A percentile compares a stretch with the other conserved stretches of the same genome.
Conservation (phyloP, 345 rosid genomes). For the Citrus inodora region DNA sequence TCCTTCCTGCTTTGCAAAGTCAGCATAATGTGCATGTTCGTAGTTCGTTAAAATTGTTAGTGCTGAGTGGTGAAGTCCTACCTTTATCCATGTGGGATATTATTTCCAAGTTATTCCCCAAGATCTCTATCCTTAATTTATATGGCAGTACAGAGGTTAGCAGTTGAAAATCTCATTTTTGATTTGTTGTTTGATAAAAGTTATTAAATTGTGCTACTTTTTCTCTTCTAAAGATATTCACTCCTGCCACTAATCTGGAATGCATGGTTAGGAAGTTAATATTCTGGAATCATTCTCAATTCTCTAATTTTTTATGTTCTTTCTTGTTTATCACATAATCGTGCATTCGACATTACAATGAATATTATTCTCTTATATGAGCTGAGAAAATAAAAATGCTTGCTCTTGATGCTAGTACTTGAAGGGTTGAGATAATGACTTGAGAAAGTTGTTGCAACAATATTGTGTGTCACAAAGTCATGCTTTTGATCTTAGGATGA, state of each 20-base stretch:
- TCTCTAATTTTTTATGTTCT: background rate
- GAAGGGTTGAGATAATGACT: background rate
- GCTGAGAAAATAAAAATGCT: background rate
- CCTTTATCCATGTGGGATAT: conserved; percentile 73
- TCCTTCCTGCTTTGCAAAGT: conserved; percentile 66
- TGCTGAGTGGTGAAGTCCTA: conserved; percentile 87
- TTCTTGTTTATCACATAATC: background rate
- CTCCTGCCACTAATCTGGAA: background rate
- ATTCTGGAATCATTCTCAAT: background rate
- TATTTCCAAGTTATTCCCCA: conserved; percentile 60
- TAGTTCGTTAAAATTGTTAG: conserved; percentile 61
- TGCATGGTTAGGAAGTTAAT: background rate
- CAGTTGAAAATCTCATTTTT: conserved; percentile 10
- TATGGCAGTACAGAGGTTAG: conserved; percentile 98
- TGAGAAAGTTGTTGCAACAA: background rate
- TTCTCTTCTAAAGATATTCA: background rate
- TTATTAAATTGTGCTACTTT: background rate
- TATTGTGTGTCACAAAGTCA: background rate
- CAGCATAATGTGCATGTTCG: conserved; percentile 32
- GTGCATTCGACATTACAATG: background rate
- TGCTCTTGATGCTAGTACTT: background rate
- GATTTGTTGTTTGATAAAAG: background rate
- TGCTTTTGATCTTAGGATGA: background rate
- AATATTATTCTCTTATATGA: background rate
- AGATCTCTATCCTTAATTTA: conserved; percentile 67